Conservation (phyloP, 2,329 filamentous ascomycete species). For the Stylonectria norvegica region DNA sequence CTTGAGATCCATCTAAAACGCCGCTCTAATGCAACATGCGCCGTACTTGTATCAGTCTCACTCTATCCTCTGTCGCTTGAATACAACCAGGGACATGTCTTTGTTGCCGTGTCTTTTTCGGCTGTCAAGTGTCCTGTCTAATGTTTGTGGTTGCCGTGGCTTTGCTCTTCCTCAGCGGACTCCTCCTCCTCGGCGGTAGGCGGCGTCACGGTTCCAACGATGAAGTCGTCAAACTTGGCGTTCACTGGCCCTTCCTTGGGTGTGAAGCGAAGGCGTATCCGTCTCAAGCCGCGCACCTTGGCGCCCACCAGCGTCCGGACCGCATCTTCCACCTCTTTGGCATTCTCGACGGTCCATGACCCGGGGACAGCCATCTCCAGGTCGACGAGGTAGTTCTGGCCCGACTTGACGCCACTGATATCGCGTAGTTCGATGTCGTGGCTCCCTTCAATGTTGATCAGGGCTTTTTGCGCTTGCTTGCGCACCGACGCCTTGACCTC, state of each 20-base stretch:
- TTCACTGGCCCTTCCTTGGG: slow-evolving; percentile 58
- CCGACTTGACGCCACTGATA: slow-evolving; percentile 88
- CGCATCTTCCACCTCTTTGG: slow-evolving; percentile 66
- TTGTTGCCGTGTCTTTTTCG: not conserved
- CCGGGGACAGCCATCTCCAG: slow-evolving; percentile 78
- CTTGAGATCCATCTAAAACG: too few species aligned
- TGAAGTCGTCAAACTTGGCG: slow-evolving; percentile 74
- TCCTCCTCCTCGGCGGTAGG: slow-evolving; percentile 55
- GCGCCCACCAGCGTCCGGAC: slow-evolving; percentile 70
- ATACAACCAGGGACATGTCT: not conserved
- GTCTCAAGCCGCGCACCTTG: slow-evolving; percentile 78
- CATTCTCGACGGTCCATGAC: slow-evolving; percentile 70
- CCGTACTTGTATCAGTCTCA: too few species aligned
- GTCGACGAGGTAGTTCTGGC: slow-evolving; percentile 93
- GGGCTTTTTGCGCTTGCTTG: slow-evolving; percentile 58
- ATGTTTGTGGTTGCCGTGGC: slow-evolving; percentile 29
- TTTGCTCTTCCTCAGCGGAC: slow-evolving; percentile 26
- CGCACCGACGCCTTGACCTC: slow-evolving; percentile 74
- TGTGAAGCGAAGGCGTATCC: slow-evolving; percentile 80
- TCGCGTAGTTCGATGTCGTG: slow-evolving; percentile 68
- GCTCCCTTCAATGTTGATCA: slow-evolving; percentile 52
- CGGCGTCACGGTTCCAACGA: slow-evolving; percentile 60
- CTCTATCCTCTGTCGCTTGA: too few species aligned
- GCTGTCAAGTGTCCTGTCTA: slow-evolving; percentile 4
- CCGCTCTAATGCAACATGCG: slow-evolving; percentile 13